Evolutionary conservation across 2,329 filamentous ascomycete genomes (phyloP).

Genomic region (Fusarium palustre): DNA sequence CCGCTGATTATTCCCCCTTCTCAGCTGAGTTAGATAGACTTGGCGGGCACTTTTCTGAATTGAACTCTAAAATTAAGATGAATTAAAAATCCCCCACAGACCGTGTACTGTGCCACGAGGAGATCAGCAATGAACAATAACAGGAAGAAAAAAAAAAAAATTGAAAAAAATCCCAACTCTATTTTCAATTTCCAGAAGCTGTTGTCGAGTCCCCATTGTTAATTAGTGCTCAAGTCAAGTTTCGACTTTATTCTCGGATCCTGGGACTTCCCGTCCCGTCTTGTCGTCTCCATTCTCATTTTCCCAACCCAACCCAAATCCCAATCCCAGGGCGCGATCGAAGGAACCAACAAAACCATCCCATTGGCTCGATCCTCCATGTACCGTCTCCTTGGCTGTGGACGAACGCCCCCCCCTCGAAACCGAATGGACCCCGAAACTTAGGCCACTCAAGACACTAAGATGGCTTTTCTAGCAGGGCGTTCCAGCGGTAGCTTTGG

Average conservation of each 20-base stretch:
- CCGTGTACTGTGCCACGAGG: not conserved
- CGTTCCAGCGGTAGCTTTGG: slow-evolving; percentile 23
- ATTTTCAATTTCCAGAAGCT: slow-evolving; percentile 22
- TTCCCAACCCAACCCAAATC: not conserved
- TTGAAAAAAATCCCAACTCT: not conserved
- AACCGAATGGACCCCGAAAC: slow-evolving; percentile 21
- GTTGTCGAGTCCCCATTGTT: not conserved
- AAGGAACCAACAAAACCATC: slow-evolving; percentile 13
- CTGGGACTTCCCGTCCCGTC: slow-evolving; percentile 25
- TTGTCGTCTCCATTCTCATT: slow-evolving; percentile 9
- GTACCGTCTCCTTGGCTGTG: slow-evolving; percentile 44
- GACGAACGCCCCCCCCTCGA: slow-evolving; percentile 34
- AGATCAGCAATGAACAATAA: slow-evolving; percentile 1
- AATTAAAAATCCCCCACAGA: not conserved
- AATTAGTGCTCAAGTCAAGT: not conserved
- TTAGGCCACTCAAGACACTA: slow-evolving; percentile 9
- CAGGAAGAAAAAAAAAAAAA: not conserved
- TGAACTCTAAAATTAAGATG: not conserved
- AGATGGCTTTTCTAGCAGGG: slow-evolving; percentile 3
- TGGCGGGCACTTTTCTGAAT: not conserved
- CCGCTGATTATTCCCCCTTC: slow-evolving; percentile 1
- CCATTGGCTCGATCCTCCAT: slow-evolving; percentile 29
- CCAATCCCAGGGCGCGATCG: slow-evolving; percentile 1
- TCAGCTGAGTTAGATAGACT: slow-evolving; percentile 1
- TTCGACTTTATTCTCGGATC: slow-evolving; percentile 24